A percentile compares a stretch with the other conserved stretches of the same genome.
phyloP scores from a whole-genome alignment of 1,284 basidiomycete genomes.

The Sphagnurus paluster region DNA sequence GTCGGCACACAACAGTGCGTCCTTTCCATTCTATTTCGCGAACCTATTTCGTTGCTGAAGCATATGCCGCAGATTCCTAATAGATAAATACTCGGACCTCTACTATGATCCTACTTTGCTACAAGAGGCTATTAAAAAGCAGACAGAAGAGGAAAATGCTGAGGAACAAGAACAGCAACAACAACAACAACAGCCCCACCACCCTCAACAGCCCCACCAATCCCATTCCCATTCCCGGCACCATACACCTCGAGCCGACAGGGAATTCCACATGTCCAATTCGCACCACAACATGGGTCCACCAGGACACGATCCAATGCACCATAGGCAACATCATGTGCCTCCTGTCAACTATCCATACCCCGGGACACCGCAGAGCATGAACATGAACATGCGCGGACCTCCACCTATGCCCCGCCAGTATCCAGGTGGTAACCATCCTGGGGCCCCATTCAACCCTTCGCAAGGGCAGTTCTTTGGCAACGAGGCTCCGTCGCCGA shows the following conservation, averaged over 20 bases:
- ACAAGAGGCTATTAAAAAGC: conserved; percentile 41
- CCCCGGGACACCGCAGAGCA: conserved; percentile 24
- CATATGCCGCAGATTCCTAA: conserved; percentile 61
- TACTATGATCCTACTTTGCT: conserved; percentile 64
- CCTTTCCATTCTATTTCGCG: background rate
- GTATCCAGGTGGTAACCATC: conserved; percentile 30
- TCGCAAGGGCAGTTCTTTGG: conserved; percentile 36
- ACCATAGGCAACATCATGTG: conserved; percentile 22
- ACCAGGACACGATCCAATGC: conserved; percentile 27
- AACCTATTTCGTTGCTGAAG: too few species aligned
- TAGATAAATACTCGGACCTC: conserved; percentile 63
- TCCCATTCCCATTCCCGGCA: conserved; percentile 30
- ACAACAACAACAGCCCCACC: conserved; percentile 26
- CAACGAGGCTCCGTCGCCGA: conserved; percentile 31
- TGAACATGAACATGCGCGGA: conserved; percentile 30
- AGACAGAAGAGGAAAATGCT: conserved; percentile 39
- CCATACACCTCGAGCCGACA: conserved; percentile 32
- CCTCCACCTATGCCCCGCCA: conserved; percentile 30
- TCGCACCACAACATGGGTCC: conserved; percentile 30
- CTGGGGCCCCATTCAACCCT: conserved; percentile 33
- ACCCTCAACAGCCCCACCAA: conserved; percentile 26
- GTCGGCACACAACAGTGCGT: conserved; percentile 77
- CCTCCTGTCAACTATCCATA: conserved; percentile 28
- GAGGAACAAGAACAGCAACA: conserved; percentile 31
- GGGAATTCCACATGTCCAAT: conserved; percentile 28